Conservation (phyloP, 1,284 basidiomycete species). For the Sporisorium iseilematis-ciliati region DNA sequence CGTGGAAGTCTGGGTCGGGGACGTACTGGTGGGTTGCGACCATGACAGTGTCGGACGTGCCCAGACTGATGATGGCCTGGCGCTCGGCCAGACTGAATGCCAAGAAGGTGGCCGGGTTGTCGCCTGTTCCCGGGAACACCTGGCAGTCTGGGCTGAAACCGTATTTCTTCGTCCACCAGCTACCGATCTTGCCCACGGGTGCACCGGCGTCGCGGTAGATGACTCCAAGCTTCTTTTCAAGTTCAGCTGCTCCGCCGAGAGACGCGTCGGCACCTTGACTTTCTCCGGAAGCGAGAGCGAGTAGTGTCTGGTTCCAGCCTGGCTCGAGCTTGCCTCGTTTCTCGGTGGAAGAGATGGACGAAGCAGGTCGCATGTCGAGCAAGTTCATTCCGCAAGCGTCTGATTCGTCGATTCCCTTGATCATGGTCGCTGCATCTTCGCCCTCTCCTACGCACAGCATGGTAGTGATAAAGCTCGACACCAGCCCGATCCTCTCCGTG, state of each 20-base stretch:
- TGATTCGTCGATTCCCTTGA: slow-evolving; percentile 76
- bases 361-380: slow-evolving; percentile 74
- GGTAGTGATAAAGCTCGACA: slow-evolving; percentile 86
- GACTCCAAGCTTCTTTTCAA: slow-evolving; percentile 79
- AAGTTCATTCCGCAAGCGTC: slow-evolving; percentile 94
- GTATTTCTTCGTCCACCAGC: slow-evolving; percentile 82
- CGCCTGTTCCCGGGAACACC: slow-evolving; percentile 87
- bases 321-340: slow-evolving; percentile 31
- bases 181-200: slow-evolving; percentile 76
- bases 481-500: slow-evolving; percentile 81
- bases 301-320: slow-evolving; percentile 57
- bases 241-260: slow-evolving; percentile 73
- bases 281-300: slow-evolving; percentile 71
- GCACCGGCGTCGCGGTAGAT: slow-evolving; percentile 82
- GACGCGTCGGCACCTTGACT: slow-evolving; percentile 30
- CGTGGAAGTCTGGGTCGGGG: slow-evolving; percentile 72
- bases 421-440: slow-evolving; percentile 65
- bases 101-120: slow-evolving; percentile 89
- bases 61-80: slow-evolving; percentile 88
- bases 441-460: slow-evolving; percentile 75
- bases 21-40: slow-evolving; percentile 74
- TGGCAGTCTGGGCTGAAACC: slow-evolving; percentile 82
- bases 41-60: slow-evolving; percentile 88
- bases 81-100: slow-evolving; percentile 77
- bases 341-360: slow-evolving; percentile 77